These are phyloP conservation scores for Skeletonema potamos DNA, from an alignment of 108 stramenopile genomes.

Conservation along the genomic window DNA sequence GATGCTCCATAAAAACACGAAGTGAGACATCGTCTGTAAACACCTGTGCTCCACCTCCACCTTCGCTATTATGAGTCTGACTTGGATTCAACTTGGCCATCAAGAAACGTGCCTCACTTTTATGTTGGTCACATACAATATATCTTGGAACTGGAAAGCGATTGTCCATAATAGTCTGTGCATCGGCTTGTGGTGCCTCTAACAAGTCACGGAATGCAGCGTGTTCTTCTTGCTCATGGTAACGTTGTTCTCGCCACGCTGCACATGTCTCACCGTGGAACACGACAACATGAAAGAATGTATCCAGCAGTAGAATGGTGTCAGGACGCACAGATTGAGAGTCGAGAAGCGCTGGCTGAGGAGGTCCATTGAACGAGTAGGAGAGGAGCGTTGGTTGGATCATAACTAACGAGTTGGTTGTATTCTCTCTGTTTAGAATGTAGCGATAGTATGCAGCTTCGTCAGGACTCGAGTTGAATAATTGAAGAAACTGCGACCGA, in stretches of 20 bases:
- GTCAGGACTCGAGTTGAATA: slow-evolving; percentile 98
- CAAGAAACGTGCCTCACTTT: slow-evolving; percentile 97
- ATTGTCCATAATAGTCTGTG: slow-evolving; percentile 96
- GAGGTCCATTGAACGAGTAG: slow-evolving; percentile 96
- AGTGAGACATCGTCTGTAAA: slow-evolving; percentile 98
- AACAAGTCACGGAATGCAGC: slow-evolving; percentile 86
- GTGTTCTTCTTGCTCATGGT: slow-evolving; percentile 97
- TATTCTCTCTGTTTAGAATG: slow-evolving; percentile 89
- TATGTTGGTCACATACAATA: slow-evolving; percentile 99
- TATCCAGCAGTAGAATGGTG: slow-evolving; percentile 96
- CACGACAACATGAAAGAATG: slow-evolving; percentile 99
- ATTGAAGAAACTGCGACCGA: slow-evolving; percentile 93
- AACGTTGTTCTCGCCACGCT: slow-evolving; percentile 97
- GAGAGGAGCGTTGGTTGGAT: slow-evolving; percentile 98
- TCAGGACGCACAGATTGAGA: slow-evolving; percentile 93
- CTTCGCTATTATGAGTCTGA: slow-evolving; percentile 92
- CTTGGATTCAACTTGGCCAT: slow-evolving; percentile 99
- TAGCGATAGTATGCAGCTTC: slow-evolving; percentile 97
- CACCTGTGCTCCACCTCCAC: slow-evolving; percentile 85
- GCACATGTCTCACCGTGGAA: slow-evolving; percentile 99
- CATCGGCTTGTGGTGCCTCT: slow-evolving; percentile 96
- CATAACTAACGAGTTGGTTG: slow-evolving; percentile 97
- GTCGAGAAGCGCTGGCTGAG: slow-evolving; percentile 95
- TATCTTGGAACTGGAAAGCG: slow-evolving; percentile 97
- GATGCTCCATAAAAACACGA: slow-evolving; percentile 99